These are phyloP conservation scores for Calonectria henricotiae DNA, from an alignment of 2,329 filamentous ascomycete species.

Conservation along the genomic window DNA sequence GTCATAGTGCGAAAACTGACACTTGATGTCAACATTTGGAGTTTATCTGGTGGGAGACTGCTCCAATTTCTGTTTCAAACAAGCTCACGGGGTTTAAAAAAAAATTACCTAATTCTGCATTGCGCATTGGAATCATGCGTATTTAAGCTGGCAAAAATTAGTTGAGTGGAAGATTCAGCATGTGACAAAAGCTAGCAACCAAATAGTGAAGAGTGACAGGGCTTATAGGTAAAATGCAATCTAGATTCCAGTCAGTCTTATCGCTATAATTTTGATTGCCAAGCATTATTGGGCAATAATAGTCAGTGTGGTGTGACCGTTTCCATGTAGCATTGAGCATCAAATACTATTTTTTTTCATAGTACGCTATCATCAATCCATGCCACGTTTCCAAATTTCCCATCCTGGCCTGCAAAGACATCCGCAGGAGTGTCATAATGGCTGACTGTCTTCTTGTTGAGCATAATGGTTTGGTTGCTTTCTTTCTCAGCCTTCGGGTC, in stretches of 20 bases:
- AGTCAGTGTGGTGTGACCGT: too few relatives aligned
- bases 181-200: background rate
- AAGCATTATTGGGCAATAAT: too few relatives aligned
- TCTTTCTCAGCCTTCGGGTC: slow-evolving; percentile 27
- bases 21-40: background rate
- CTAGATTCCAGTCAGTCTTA: background rate
- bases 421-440: slow-evolving; percentile 27
- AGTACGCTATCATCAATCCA: slow-evolving; percentile 33
- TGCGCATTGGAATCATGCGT: too few relatives aligned
- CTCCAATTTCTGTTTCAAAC: background rate
- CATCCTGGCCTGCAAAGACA: slow-evolving; percentile 23
- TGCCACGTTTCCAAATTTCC: slow-evolving; percentile 3
- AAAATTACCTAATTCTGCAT: background rate
- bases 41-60: background rate
- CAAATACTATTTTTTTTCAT: background rate
- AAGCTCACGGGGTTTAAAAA: too few relatives aligned
- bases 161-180: too few relatives aligned
- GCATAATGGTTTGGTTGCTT: slow-evolving; percentile 26
- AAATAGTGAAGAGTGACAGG: background rate
- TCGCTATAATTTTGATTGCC: background rate
- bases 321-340: too few relatives aligned
- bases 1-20: background rate
- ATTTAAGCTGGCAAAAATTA: too few relatives aligned
- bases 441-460: slow-evolving; percentile 16
- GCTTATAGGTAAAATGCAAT: background rate